Percentiles rank a stretch among this genome's conserved stretches.
These are phyloP conservation scores for Cryptosporidium sp. DNA, from an alignment of 169 alveolate genomes.

Conservation along the genomic window DNA sequence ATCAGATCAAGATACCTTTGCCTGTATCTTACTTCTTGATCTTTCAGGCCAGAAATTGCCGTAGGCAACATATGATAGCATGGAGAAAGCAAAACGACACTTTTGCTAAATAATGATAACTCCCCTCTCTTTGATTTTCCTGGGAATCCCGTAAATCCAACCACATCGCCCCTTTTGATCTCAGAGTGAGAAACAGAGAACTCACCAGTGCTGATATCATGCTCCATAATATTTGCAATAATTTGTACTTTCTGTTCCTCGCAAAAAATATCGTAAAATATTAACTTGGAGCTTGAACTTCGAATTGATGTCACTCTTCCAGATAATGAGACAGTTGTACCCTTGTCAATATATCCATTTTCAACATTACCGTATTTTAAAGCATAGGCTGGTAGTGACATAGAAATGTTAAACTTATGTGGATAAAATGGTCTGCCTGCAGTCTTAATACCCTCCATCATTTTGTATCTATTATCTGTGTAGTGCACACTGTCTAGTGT, in stretches of 20 bases:
- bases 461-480: constrained; percentile 34
- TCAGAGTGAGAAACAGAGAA: constrained; percentile 81
- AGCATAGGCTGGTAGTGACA: constrained; percentile 88
- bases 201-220: constrained; percentile 82
- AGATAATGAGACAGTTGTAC: constrained; percentile 85
- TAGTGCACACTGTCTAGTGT: constrained; percentile 16
- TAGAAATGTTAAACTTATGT: constrained; percentile 89
- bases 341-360: constrained; percentile 90
- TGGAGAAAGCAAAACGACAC: constrained; percentile 90
- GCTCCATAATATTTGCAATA: constrained; percentile 85
- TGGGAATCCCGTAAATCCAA: constrained; percentile 89
- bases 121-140: constrained; percentile 97
- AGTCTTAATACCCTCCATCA: constrained; percentile 40
- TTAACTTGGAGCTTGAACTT: constrained; percentile 89
- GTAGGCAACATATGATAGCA: constrained; percentile 97
- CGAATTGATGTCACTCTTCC: constrained; percentile 93
- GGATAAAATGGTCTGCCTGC: constrained; percentile 81
- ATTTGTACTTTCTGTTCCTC: constrained; percentile 91
- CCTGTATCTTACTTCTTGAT: constrained; percentile 93
- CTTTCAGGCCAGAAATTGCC: constrained; percentile 93
- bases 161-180: constrained; percentile 90
- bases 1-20: constrained; percentile 97
- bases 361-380: constrained; percentile 85
- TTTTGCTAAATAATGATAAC: constrained; percentile 92
- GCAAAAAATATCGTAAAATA: constrained; percentile 90